phyloP scores from a whole-genome alignment of 2,329 filamentous ascomycete genomes.

The Albifimbria verrucaria region DNA sequence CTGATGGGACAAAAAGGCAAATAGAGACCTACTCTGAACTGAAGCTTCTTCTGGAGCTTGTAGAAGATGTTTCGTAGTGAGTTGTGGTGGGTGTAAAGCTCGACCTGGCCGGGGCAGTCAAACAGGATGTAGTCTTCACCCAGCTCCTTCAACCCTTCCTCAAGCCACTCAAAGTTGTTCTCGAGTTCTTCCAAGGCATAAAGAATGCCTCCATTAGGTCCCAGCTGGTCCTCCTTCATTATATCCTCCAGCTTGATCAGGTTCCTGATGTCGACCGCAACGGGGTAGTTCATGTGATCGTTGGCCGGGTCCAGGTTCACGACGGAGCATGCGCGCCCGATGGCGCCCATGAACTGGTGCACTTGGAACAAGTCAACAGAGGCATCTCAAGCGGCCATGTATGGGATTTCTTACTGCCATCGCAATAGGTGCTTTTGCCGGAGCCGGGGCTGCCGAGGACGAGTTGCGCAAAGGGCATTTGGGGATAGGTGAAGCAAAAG shows the following conservation, averaged over 20 bases:
- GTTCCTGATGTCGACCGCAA: conserved; percentile 84
- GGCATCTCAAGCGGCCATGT: not conserved
- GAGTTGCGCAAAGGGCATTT: conserved; percentile 69
- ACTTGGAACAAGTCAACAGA: conserved; percentile 42
- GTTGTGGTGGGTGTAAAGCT: conserved; percentile 93
- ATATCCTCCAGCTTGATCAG: conserved; percentile 90
- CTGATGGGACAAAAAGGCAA: not conserved
- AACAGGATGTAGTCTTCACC: conserved; percentile 92
- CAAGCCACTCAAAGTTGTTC: conserved; percentile 89
- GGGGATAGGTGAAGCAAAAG: conserved; percentile 12
- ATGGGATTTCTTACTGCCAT: conserved; percentile 65
- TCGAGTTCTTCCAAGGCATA: conserved; percentile 96
- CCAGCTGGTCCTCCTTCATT: conserved; percentile 86
- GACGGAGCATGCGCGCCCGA: conserved; percentile 89
- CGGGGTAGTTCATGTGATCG: conserved; percentile 84
- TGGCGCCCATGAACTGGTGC: conserved; percentile 96
- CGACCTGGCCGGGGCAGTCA: conserved; percentile 95
- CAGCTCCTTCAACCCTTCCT: conserved; percentile 73
- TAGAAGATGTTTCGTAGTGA: conserved; percentile 91
- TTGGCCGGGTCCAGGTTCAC: conserved; percentile 98
- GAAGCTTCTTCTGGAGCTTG: conserved; percentile 85
- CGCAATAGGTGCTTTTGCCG: conserved; percentile 96
- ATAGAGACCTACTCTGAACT: conserved; percentile 70
- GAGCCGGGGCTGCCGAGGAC: conserved; percentile 92
- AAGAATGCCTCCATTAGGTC: conserved; percentile 87